These are phyloP conservation scores for Barnettozyma sucrosica DNA, from an alignment of 805 yeast species.

Conservation along the genomic window DNA sequence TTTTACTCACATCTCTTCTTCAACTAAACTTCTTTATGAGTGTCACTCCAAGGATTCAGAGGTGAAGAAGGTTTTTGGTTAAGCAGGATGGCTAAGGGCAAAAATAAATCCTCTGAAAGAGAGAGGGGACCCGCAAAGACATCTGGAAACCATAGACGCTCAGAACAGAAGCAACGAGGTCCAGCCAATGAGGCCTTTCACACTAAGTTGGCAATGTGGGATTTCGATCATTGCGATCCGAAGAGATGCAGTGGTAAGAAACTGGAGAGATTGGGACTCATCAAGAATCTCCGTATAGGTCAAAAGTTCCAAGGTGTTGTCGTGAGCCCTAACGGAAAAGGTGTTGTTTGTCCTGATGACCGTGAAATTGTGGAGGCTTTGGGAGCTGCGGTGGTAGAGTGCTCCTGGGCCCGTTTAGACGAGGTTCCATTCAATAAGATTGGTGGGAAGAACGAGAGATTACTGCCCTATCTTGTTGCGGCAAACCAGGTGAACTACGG, in stretches of 20 bases:
- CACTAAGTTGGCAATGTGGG: slow-evolving; percentile 96
- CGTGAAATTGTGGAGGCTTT: slow-evolving; percentile 61
- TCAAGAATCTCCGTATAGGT: slow-evolving; percentile 76
- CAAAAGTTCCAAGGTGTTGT: slow-evolving; percentile 89
- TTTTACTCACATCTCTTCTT: too few species aligned
- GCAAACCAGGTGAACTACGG: slow-evolving; percentile 98
- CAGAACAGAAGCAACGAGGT: slow-evolving; percentile 29
- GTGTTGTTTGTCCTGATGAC: slow-evolving; percentile 88
- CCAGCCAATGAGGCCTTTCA: slow-evolving; percentile 44
- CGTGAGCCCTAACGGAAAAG: slow-evolving; percentile 81
- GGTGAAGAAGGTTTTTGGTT: background rate
- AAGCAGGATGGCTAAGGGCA: slow-evolving; percentile 33
- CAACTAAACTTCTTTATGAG: too few species aligned
- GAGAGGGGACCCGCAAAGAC: slow-evolving; percentile 43
- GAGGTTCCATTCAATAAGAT: slow-evolving; percentile 92
- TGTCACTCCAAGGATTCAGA: too few species aligned
- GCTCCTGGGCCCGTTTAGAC: slow-evolving; percentile 97
- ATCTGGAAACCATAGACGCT: slow-evolving; percentile 48
- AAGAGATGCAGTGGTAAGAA: slow-evolving; percentile 96
- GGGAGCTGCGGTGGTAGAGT: slow-evolving; percentile 98
- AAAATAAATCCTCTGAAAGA: slow-evolving; percentile 43
- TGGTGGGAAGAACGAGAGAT: slow-evolving; percentile 84
- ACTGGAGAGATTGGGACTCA: slow-evolving; percentile 80
- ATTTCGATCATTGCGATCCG: slow-evolving; percentile 97
- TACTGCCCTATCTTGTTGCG: slow-evolving; percentile 88